phyloP scores from a whole-genome alignment of 2,329 filamentous ascomycete genomes.

The Cryphonectria radicalis region DNA sequence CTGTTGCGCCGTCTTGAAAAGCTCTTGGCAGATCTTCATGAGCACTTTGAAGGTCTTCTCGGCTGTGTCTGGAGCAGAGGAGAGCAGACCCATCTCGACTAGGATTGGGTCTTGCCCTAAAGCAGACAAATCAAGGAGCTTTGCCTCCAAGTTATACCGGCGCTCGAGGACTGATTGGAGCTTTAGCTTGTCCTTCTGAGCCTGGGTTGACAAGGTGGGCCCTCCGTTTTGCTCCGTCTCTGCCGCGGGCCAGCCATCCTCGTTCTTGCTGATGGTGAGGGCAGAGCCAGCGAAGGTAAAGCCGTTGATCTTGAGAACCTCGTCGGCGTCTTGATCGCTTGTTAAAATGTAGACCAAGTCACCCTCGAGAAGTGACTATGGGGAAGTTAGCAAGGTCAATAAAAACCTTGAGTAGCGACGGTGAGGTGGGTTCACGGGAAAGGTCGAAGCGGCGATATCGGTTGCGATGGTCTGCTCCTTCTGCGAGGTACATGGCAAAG shows the following conservation, averaged over 20 bases:
- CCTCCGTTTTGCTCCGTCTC: conserved; percentile 40
- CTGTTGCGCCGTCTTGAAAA: conserved; percentile 72
- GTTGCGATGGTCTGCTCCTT: conserved; percentile 45
- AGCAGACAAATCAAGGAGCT: conserved; percentile 81
- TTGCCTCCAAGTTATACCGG: conserved; percentile 72
- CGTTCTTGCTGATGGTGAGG: conserved; percentile 58
- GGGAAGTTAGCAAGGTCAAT: conserved; percentile 67
- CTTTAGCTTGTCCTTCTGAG: conserved; percentile 65
- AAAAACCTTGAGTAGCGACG: conserved; percentile 43
- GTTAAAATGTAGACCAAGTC: conserved; percentile 72
- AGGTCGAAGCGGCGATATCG: conserved; percentile 42
- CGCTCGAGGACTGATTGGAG: conserved; percentile 72
- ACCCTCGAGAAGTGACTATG: conserved; percentile 71
- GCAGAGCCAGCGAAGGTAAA: conserved; percentile 69
- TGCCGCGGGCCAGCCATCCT: conserved; percentile 44
- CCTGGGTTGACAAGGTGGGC: conserved; percentile 30
- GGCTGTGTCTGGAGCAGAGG: conserved; percentile 68
- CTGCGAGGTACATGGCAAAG: conserved; percentile 44
- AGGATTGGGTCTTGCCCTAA: conserved; percentile 75
- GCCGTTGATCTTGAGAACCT: conserved; percentile 69
- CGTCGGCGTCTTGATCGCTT: conserved; percentile 65
- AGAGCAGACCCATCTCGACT: conserved; percentile 75
- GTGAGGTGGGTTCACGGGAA: conserved; percentile 42
- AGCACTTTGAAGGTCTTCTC: conserved; percentile 91
- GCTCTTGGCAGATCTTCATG: conserved; percentile 81